Evolutionary conservation across 1,284 basidiomycete species (phyloP).

Genomic region (Apiotrichum laibachii): DNA sequence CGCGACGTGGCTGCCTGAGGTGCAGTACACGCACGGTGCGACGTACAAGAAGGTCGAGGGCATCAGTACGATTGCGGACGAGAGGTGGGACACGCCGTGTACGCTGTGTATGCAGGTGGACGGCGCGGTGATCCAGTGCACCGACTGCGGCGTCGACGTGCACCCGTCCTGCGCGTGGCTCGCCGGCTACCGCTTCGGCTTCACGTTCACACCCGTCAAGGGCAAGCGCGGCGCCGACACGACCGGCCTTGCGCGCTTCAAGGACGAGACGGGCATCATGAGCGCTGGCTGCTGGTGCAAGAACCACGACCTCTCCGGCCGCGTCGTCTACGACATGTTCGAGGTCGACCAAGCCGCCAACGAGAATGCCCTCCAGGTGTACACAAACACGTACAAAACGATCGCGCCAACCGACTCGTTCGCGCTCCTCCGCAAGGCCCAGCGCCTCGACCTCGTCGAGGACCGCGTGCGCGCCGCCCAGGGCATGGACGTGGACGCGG

Average conservation of each 20-base stretch:
- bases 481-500: too few species aligned
- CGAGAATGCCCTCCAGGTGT: constrained; percentile 78
- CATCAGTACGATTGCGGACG: constrained; percentile 65
- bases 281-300: constrained; percentile 75
- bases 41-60: constrained; percentile 78
- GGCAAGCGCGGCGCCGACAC: constrained; percentile 56
- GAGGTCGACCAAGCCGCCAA: constrained; percentile 69
- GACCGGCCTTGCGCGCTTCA: constrained; percentile 72
- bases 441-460: constrained; percentile 61
- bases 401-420: constrained; percentile 64
- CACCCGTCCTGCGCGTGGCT: constrained; percentile 90
- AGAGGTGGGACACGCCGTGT: constrained; percentile 49
- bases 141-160: constrained; percentile 73
- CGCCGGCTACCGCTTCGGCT: constrained; percentile 76
- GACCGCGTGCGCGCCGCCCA: not conserved
- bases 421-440: constrained; percentile 78
- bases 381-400: constrained; percentile 77
- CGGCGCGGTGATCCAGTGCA: constrained; percentile 80
- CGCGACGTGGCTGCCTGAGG: constrained; percentile 79
- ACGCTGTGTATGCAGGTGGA: constrained; percentile 62
- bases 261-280: constrained; percentile 80
- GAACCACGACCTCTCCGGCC: constrained; percentile 63
- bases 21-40: constrained; percentile 70
- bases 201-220: constrained; percentile 82
- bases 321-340: constrained; percentile 73